Evolutionary conservation across 208 protist genomes (phyloP).

Genomic region (Acanthamoeba rhysodes): DNA sequence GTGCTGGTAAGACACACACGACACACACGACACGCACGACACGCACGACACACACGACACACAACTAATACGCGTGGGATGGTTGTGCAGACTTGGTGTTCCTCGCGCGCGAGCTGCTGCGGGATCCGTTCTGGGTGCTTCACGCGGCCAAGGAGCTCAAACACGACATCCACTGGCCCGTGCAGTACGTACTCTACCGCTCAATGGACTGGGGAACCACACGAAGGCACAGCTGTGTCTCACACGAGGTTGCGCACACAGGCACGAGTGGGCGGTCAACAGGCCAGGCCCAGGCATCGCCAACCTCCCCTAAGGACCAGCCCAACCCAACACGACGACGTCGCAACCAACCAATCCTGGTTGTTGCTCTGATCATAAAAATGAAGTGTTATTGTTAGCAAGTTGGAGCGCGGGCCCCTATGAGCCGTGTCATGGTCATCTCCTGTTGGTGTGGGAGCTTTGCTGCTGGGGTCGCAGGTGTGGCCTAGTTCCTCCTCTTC

Average conservation of each 20-base stretch:
- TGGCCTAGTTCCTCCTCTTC: background rate
- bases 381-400: too few species aligned
- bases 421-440: too few species aligned
- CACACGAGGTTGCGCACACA: background rate
- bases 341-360: too few species aligned
- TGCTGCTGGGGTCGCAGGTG: too few species aligned
- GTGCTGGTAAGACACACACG: background rate
- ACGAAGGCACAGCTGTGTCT: too few species aligned
- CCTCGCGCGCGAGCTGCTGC: conserved; percentile 70
- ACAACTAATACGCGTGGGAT: too few species aligned
- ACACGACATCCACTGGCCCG: conserved; percentile 71
- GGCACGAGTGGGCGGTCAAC: conserved; percentile 28
- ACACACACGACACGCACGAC: background rate
- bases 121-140: conserved; percentile 83
- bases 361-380: too few species aligned
- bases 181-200: conserved; percentile 77
- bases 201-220: background rate
- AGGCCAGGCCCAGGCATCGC: background rate
- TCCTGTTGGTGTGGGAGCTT: too few species aligned
- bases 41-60: background rate
- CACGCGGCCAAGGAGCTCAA: conserved; percentile 76
- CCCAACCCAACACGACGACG: background rate
- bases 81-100: conserved; percentile 72
- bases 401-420: too few species aligned
- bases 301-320: background rate